These are phyloP conservation scores for Phytophthora syringae DNA, from an alignment of 352 stramenopile species.

Conservation along the genomic window DNA sequence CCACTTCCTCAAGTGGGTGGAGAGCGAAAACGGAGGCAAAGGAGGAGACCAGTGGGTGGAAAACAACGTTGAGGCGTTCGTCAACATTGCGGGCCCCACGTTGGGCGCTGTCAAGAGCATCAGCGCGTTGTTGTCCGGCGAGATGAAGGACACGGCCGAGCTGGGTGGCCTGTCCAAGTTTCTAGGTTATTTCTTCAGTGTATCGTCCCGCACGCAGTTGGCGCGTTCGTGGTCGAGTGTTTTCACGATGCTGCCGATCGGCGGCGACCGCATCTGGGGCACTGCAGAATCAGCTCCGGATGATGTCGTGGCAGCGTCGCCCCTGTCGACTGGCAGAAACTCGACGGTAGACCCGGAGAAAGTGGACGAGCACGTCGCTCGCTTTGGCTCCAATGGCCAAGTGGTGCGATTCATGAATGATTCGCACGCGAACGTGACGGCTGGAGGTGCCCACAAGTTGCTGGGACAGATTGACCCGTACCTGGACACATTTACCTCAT, in stretches of 20 bases:
- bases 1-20: slow-evolving; percentile 97
- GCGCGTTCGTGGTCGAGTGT: slow-evolving; percentile 84
- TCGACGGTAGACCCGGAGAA: slow-evolving; percentile 35
- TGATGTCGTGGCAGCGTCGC: slow-evolving; percentile 68
- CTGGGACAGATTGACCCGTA: slow-evolving; percentile 57
- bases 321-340: slow-evolving; percentile 41
- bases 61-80: slow-evolving; percentile 89
- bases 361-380: slow-evolving; percentile 51
- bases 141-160: slow-evolving; percentile 96
- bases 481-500: slow-evolving; percentile 48
- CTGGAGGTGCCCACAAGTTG: slow-evolving; percentile 51
- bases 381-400: slow-evolving; percentile 57
- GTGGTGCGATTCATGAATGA: slow-evolving; percentile 65
- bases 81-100: slow-evolving; percentile 95
- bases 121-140: slow-evolving; percentile 92
- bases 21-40: slow-evolving; percentile 82
- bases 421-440: slow-evolving; percentile 64
- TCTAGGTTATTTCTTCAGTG: slow-evolving; percentile 81
- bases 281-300: slow-evolving; percentile 56
- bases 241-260: slow-evolving; percentile 93
- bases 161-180: slow-evolving; percentile 88
- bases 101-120: slow-evolving; percentile 94
- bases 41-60: slow-evolving; percentile 93
- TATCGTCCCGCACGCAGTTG: slow-evolving; percentile 57
- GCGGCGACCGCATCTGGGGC: slow-evolving; percentile 92